phyloP scores from a whole-genome alignment of 2,329 filamentous ascomycete genomes.

The Aspergillus sp. region DNA sequence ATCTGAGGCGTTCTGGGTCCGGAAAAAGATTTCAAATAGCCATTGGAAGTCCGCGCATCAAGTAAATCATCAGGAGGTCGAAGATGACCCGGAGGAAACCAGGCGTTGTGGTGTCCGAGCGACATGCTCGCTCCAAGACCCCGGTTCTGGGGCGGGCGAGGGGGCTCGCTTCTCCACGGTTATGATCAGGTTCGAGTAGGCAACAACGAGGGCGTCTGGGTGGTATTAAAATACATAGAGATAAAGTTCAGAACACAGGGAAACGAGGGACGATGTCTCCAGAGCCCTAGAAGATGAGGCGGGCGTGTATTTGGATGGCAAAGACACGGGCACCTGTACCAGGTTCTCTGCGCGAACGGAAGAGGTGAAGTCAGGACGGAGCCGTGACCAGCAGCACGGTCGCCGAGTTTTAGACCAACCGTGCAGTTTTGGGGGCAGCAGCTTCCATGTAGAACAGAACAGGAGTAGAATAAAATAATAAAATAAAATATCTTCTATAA shows the following conservation, averaged over 20 bases:
- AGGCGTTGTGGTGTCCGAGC: conserved; percentile 66
- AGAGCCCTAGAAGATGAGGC: conserved; percentile 33
- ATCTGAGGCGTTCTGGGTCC: conserved; percentile 46
- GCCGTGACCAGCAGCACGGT: conserved; percentile 30
- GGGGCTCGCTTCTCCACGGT: conserved; percentile 47
- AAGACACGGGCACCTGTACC: conserved; percentile 37
- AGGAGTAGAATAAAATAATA: background rate
- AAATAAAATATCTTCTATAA: background rate
- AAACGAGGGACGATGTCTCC: conserved; percentile 30
- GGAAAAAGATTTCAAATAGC: conserved; percentile 42
- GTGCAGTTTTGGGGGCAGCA: conserved; percentile 25
- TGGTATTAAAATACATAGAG: conserved; percentile 35
- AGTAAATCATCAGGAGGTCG: conserved; percentile 62
- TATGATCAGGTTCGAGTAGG: conserved; percentile 34
- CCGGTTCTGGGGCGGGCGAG: conserved; percentile 46
- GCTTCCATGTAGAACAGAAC: background rate
- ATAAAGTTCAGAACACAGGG: conserved; percentile 19
- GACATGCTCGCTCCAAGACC: conserved; percentile 59
- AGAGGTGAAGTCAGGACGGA: conserved; percentile 36
- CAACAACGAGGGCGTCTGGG: conserved; percentile 24
- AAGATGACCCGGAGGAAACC: conserved; percentile 61
- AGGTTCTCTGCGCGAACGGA: conserved; percentile 42
- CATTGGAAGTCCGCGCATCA: conserved; percentile 43
- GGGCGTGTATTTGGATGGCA: conserved; percentile 38
- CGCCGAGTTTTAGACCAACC: conserved; percentile 34